Evolutionary conservation across 164 flowering plant genomes (phyloP), one percentile per base, ranked within the genome.

Genomic region (Paratinospora sagittata): DNA sequence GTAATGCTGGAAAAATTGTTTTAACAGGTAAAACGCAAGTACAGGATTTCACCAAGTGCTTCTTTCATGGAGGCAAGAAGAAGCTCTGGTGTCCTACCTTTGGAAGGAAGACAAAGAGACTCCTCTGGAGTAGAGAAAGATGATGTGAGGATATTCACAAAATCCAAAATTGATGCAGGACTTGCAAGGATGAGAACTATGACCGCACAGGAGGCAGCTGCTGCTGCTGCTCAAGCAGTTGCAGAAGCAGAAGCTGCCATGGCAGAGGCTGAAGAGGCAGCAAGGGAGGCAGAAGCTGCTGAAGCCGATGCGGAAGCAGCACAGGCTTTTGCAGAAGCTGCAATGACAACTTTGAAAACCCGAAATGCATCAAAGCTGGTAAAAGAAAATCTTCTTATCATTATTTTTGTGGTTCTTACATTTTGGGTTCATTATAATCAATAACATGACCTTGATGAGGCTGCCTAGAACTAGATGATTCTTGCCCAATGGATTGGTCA

Each of bases 261-360:
- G 75, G 90, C 90, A 45, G 96, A 89, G 76, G 97, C 97, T 73
- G 93, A 87, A 83, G 86, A 84, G 74, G 97, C 98, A 21, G 92
- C 88, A 65, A 84, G 86, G 74, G 92, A 90, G 78, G 98, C 98
- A 61, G 97, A 94, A 74, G 87, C 79, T 71, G 94, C 94, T 19
- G 98, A 93, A 79, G 97, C 90, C 65, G 96, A 89, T 77, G 97
- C 98, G 21, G 97, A 91, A 79, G 95, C 92, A 57, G 95, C 97
- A 34, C 86, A 88, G 73, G 89, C 92, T 73, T 90, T 90, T 82
- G 96, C 95, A 41, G 90, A 89, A 69, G 97, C 97, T 43, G 98
- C 97, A 52, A 72, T 82, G 78, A 89, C 88, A 72, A 85, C 93
- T 49, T 78, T 84, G 74, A 80, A 76, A 72, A 84, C 76, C 63